These are phyloP conservation scores for Thalassia testudinum DNA, from an alignment of 116 monocot species.

Conservation along the genomic window DNA sequence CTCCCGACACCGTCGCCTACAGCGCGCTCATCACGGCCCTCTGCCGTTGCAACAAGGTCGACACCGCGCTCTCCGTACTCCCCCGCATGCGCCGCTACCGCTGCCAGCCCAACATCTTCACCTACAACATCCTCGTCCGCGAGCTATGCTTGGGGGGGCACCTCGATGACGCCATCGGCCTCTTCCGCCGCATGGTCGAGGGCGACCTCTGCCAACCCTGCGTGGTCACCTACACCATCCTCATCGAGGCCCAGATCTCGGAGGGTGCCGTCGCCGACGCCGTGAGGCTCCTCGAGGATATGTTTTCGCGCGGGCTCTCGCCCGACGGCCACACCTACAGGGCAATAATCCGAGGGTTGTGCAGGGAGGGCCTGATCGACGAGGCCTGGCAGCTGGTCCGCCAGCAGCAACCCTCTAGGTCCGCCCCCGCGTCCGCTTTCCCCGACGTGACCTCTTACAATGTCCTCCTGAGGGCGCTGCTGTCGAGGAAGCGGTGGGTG, in stretches of 20 bases:
- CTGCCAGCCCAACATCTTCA: constrained; percentile 53
- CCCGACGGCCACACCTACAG: constrained; percentile 69
- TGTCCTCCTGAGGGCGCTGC: constrained; percentile 26
- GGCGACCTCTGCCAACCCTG: constrained; percentile 26
- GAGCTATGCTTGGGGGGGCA: constrained; percentile 29
- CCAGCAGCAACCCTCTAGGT: background rate
- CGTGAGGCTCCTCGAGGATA: constrained; percentile 32
- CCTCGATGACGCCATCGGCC: constrained; percentile 19
- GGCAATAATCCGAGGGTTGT: constrained; percentile 52
- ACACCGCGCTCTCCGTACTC: constrained; percentile 21
- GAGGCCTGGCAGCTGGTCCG: constrained; percentile 32
- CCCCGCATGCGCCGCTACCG: too few species aligned
- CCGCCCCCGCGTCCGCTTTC: constrained; percentile 14
- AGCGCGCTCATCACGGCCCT: constrained; percentile 45
- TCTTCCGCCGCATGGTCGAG: constrained; percentile 20
- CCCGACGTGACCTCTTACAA: constrained; percentile 43
- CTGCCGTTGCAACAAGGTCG: constrained; percentile 26
- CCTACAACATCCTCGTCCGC: constrained; percentile 54
- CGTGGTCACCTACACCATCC: constrained; percentile 49
- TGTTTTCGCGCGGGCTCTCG: constrained; percentile 29
- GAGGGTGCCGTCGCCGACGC: constrained; percentile 16
- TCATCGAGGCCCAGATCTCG: constrained; percentile 32
- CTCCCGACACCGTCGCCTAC: constrained; percentile 48
- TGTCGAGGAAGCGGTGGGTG: constrained; percentile 29
- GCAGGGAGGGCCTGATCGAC: constrained; percentile 39